Conservation (phyloP, 805 yeast genomes). For the Metschnikowia picachoensis region DNA sequence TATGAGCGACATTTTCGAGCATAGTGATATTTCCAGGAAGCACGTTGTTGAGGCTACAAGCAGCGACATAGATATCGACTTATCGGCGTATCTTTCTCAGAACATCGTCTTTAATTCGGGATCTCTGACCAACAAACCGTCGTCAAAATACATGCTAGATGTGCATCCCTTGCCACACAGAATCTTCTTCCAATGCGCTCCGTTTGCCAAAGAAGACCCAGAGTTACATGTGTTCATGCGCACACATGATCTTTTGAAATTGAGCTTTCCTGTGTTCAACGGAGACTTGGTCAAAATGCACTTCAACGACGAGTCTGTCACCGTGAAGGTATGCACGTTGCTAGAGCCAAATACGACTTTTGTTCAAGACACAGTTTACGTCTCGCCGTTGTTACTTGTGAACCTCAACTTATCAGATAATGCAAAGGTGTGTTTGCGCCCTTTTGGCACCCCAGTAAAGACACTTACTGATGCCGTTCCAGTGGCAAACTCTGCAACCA, state of each 20-base stretch:
- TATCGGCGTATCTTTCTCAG: slow-evolving; percentile 33
- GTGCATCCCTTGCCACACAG: slow-evolving; percentile 30
- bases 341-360: slow-evolving; percentile 56
- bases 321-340: slow-evolving; percentile 51
- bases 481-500: slow-evolving; percentile 59
- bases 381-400: slow-evolving; percentile 60
- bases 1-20: not conserved
- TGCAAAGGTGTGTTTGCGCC: slow-evolving; percentile 20
- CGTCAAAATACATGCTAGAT: slow-evolving; percentile 15
- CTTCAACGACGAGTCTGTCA: slow-evolving; percentile 11
- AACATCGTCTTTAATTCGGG: slow-evolving; percentile 20
- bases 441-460: slow-evolving; percentile 6
- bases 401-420: slow-evolving; percentile 41
- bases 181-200: slow-evolving; percentile 20
- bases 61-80: slow-evolving; percentile 20
- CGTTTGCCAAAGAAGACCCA: slow-evolving; percentile 31
- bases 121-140: not conserved
- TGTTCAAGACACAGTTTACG: slow-evolving; percentile 37
- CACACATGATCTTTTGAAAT: slow-evolving; percentile 44
- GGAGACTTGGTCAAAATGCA: slow-evolving; percentile 57
- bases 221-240: slow-evolving; percentile 41
- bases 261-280: slow-evolving; percentile 57
- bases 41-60: not conserved
- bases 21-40: not conserved
- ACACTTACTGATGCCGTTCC: slow-evolving; percentile 31